phyloP scores from a whole-genome alignment of 2,329 filamentous ascomycete genomes.

The Fusarium sp. region DNA sequence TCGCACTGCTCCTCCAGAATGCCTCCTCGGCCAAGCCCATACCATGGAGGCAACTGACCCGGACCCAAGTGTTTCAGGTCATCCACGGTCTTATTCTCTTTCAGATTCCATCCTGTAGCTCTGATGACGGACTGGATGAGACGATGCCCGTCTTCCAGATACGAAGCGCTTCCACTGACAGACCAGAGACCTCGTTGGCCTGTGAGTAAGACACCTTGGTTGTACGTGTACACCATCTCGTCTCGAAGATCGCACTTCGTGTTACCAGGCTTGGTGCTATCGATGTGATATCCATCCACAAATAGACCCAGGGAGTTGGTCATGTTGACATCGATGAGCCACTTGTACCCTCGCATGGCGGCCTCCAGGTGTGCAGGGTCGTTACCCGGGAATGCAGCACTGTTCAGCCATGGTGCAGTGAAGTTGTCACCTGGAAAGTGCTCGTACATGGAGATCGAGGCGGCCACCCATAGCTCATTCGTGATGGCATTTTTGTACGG shows the following conservation, averaged over 20 bases:
- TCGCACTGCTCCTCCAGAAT: constrained; percentile 90
- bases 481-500: constrained; percentile 98
- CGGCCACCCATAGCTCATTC: constrained; percentile 88
- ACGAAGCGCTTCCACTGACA: constrained; percentile 75
- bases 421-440: constrained; percentile 86
- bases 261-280: constrained; percentile 69
- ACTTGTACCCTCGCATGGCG: constrained; percentile 81
- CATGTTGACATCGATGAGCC: constrained; percentile 85
- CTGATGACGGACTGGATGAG: constrained; percentile 78
- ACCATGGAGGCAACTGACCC: constrained; percentile 67
- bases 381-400: constrained; percentile 46
- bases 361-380: constrained; percentile 76
- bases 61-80: constrained; percentile 46
- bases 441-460: constrained; percentile 88
- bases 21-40: constrained; percentile 80
- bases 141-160: constrained; percentile 81
- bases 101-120: constrained; percentile 79
- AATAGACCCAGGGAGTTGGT: constrained; percentile 79
- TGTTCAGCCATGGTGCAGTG: constrained; percentile 69
- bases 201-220: constrained; percentile 89
- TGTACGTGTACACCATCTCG: constrained; percentile 94
- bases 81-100: constrained; percentile 55
- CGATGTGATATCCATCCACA: constrained; percentile 89
- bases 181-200: constrained; percentile 84
- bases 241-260: constrained; percentile 82